A percentile compares a stretch with the other conserved stretches of the same genome.
Conservation (phyloP, 106 monocot species). For the Dendrobium huoshanense region DNA sequence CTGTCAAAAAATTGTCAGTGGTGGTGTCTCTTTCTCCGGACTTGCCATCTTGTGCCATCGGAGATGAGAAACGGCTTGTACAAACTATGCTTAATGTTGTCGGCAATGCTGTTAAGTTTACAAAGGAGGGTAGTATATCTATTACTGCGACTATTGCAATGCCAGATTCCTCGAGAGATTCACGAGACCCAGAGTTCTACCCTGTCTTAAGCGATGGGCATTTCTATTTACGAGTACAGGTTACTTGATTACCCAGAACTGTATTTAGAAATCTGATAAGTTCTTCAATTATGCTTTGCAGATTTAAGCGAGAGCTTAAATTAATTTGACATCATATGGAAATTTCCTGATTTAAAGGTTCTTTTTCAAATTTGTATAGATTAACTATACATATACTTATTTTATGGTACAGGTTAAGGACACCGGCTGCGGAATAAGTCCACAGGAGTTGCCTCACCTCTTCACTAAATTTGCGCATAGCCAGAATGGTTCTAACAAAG, state of each 20-base stretch:
- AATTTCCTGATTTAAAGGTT: not conserved
- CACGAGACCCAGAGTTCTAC: slow-evolving; percentile 41
- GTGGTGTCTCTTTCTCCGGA: slow-evolving; percentile 54
- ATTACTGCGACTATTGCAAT: slow-evolving; percentile 50
- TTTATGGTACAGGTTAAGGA: slow-evolving; percentile 66
- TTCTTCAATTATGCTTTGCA: not conserved
- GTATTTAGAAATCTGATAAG: not conserved
- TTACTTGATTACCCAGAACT: slow-evolving; percentile 9
- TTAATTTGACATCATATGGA: not conserved
- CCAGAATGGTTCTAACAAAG: slow-evolving; percentile 39
- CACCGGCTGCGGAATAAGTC: slow-evolving; percentile 81
- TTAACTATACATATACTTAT: not conserved
- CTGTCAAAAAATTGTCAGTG: slow-evolving; percentile 57
- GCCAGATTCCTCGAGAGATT: slow-evolving; percentile 59
- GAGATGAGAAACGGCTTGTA: slow-evolving; percentile 80
- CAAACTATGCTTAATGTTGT: slow-evolving; percentile 69
- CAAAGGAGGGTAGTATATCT: slow-evolving; percentile 75
- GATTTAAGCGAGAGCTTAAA: not conserved
- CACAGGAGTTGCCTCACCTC: slow-evolving; percentile 69
- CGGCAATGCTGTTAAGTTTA: slow-evolving; percentile 89
- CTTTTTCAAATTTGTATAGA: not conserved
- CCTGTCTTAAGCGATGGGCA: slow-evolving; percentile 43
- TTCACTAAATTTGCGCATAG: slow-evolving; percentile 73
- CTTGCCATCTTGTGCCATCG: slow-evolving; percentile 66
- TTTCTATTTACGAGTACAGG: slow-evolving; percentile 88